Base-by-base conservation (phyloP, 805 yeast genomes). In the Nematodospora valgi region DNA sequence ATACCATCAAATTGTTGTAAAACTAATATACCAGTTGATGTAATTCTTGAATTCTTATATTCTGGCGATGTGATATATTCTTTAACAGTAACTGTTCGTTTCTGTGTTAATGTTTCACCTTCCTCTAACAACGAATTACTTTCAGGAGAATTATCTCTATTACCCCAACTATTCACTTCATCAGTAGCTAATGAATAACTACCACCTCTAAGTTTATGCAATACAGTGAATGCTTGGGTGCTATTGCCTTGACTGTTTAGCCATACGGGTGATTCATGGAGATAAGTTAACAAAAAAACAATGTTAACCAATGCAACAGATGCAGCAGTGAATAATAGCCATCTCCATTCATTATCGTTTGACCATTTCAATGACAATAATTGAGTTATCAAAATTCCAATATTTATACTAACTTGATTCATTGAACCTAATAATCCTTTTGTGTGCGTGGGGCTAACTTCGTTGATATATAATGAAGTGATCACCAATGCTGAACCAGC, bases 1-100 rank as follows among this genome's bases (percentile, higher is more conserved):
- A 93, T 86, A 22, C 98, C 98, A 48, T 87, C 80, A 39, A 91
- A 76, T 57, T 93, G 98, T 62, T 93, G 98, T 12, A 89, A 82
- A 14, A 81, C 63, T 68, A 89, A 74, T 12, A 87, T 71, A 2
- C 82, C 76, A 0, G 88, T 76, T 7, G 88, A 84, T 1, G 80
- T 82, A 13, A 73, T 49, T 31, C 80, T 67, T 4, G 93, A 79
- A 34, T 74, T 74, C 22, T 62, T 56, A 58, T 74, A 87, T 28
- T 58, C 68, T 0, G 75, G 60, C 12, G 69, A 60, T 0, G 67
- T 64, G 28, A 83, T 44, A 52, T 86, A 88, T 8, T 51, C 52
- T 19, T 41, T 47, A 25, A 67, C 47, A 10, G 59, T 40, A 5
- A 65, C 57, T 1, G 54, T 34, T 14, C 24, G 23, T 24, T 24